A percentile compares a stretch with the other conserved stretches of the same genome.
Conservation (phyloP, 257 asterid genomes). For the Solanum medicagineum region DNA sequence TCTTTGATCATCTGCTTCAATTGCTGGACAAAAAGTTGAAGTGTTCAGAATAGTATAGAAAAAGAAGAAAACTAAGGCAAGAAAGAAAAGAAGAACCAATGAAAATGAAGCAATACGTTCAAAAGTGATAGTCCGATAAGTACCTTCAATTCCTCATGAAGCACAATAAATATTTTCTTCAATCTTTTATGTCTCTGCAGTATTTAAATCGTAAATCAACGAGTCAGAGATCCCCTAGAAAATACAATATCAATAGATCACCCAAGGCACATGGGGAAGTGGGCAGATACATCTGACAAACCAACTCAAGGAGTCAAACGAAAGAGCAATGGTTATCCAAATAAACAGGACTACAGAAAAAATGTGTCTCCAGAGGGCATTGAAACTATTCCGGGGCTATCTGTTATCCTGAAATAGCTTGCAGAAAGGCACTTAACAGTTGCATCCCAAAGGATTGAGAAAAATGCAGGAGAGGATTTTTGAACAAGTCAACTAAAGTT, state of each 20-base stretch:
- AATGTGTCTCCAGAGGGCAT: background rate
- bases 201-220: background rate
- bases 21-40: constrained; percentile 31
- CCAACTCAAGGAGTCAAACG: background rate
- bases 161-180: constrained; percentile 66
- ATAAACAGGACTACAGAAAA: background rate
- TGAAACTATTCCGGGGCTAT: background rate
- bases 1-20: constrained; percentile 74
- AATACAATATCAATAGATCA: background rate
- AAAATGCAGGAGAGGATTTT: background rate
- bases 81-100: background rate
- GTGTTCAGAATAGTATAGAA: background rate
- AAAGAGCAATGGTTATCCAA: background rate
- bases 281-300: background rate
- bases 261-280: background rate
- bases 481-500: background rate
- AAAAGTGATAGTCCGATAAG: constrained; percentile 5
- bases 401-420: background rate
- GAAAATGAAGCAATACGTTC: background rate
- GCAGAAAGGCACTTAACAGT: background rate
- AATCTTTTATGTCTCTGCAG: constrained; percentile 68
- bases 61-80: constrained; percentile 1
- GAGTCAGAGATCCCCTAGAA: background rate
- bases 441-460: background rate
- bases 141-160: constrained; percentile 77